Evolutionary conservation across 371 early-diverging fungal species (phyloP), one percentile per base, ranked within the genome.

Genomic region (Conidiobolus incongruus): DNA sequence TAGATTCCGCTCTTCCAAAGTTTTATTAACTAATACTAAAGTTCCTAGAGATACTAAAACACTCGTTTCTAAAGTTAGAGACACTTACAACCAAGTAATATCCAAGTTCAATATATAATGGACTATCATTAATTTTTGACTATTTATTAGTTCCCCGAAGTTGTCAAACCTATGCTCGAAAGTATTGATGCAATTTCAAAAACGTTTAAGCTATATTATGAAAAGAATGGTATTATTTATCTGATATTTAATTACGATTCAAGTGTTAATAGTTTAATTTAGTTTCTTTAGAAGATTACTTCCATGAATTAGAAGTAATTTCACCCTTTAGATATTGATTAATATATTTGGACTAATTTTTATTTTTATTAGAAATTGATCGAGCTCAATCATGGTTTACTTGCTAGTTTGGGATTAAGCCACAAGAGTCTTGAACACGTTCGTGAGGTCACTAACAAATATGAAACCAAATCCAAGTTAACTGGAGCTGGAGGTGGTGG

Each of bases 401-500:
- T 93, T 23, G 48, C 57, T 12, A 68, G 77, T 0, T 56, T 82
- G 41, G 85, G 85, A 10, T 89, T 91, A 1, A 72, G 82, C 34
- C 92, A 93, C 58, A 66, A 75, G 16, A 57, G 71, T 23, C 56
- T 94, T 2, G 93, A 92, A 40, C 66, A 60, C 35, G 66, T 95
- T 11, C 62, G 77, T n/a, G 53, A 55, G 10, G 68, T 83, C 12
- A 69, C 89, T 0, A 58, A 58, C 0, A 39, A 49, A 24, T 55
- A 63, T 40, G 70, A 72, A 0, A 55, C 90, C 42, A 63, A 66
- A 26, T 68, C 88, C 10, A 95, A 95, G 56, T 59, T 95, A 33
- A 95, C 96, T 0, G 96, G 94, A 16, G 91, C 88, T n/a, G 94
- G 96, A 24, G 96, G 96, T 26, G 96, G 96, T 24, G 96, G 96